phyloP scores from a whole-genome alignment of 352 stramenopile species.

The Globisporangium barbulae region DNA sequence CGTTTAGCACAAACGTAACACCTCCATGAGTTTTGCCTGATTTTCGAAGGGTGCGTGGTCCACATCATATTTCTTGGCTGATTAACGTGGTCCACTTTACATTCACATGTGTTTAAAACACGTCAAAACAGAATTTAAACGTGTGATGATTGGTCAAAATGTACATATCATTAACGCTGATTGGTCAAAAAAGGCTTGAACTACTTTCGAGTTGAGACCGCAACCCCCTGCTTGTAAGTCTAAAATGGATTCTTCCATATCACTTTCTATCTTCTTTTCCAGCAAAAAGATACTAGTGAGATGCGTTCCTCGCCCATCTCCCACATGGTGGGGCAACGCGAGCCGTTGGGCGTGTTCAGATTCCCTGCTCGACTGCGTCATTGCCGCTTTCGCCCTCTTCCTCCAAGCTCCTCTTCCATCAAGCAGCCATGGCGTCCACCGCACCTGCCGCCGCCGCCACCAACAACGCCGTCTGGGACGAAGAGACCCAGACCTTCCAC shows the following conservation, averaged over 20 bases:
- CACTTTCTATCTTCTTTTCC: neutral
- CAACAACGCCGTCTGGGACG: conserved; percentile 60
- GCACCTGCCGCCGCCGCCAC: neutral
- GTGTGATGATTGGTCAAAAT: no score
- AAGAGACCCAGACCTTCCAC: conserved; percentile 88
- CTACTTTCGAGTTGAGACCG: no score
- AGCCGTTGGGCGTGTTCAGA: conserved; percentile 9
- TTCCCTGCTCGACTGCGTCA: conserved; percentile 2
- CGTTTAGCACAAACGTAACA: neutral
- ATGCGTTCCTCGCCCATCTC: neutral
- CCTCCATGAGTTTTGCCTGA: neutral
- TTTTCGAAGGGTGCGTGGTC: neutral
- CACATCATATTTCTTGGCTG: neutral
- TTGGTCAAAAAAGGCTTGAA: no score
- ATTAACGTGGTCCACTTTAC: neutral
- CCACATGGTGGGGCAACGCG: neutral
- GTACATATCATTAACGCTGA: no score
- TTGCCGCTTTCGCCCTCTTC: conserved; percentile 8
- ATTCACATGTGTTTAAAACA: no score
- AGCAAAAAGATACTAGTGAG: neutral
- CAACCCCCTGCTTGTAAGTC: no score
- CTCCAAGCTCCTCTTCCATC: neutral
- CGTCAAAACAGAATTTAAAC: no score
- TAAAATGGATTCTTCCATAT: neutral
- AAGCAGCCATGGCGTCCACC: conserved; percentile 8